phyloP scores from a whole-genome alignment of 1,284 basidiomycete species.

The Schizophyllum amplum region DNA sequence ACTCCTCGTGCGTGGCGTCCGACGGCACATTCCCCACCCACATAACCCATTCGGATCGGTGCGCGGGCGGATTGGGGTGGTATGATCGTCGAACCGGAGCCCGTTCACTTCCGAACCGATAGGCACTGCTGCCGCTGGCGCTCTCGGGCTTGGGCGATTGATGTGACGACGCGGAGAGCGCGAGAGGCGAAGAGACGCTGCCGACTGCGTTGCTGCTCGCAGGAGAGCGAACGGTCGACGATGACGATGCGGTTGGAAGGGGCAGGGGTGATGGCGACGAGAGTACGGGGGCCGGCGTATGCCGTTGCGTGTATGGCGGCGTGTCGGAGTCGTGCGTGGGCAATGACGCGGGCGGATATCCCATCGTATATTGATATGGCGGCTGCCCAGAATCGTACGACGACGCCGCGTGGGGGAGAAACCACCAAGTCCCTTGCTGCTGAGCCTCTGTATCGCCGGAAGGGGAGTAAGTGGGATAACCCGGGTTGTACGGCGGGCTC shows the following conservation, averaged over 20 bases:
- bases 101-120: conserved; percentile 13
- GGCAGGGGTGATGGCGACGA: conserved; percentile 4
- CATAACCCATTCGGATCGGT: conserved; percentile 91
- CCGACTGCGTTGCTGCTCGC: neutral
- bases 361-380: conserved; percentile 26
- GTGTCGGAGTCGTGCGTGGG: conserved; percentile 11
- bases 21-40: conserved; percentile 89
- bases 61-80: conserved; percentile 59
- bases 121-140: conserved; percentile 3
- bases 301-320: conserved; percentile 16
- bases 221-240: neutral
- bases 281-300: conserved; percentile 13
- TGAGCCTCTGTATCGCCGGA: neutral
- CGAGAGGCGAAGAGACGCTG: neutral
- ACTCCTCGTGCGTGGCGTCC: conserved; percentile 81
- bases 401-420: conserved; percentile 29
- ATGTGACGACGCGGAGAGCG: conserved; percentile 7
- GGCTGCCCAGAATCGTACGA: conserved; percentile 26
- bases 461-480: neutral
- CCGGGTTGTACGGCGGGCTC: conserved; percentile 19
- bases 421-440: conserved; percentile 47
- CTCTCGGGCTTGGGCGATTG: conserved; percentile 1
- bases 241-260: neutral
- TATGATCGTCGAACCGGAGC: conserved; percentile 34
- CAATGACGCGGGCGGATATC: conserved; percentile 31